Evolutionary conservation across 768 basidiomycete genomes (phyloP), one percentile per base, ranked within the genome.

Genomic region (Asterophora parasitica): DNA sequence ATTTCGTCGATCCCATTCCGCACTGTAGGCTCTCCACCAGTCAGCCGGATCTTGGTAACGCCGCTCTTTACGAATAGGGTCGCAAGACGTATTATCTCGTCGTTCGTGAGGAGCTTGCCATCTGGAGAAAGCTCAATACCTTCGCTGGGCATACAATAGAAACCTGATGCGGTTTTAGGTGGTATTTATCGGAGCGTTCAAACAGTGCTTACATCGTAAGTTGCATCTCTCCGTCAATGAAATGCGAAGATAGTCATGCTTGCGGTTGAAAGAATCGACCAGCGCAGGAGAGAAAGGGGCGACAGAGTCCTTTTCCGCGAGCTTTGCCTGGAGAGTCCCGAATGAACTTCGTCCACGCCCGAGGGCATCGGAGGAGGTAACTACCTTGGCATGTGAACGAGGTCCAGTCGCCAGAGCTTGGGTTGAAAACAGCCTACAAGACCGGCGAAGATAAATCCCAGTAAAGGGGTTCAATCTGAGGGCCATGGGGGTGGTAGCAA

Each of bases 91-190:
- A 87, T 61, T 23, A 93, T 67, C 61, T 94, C 90, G 42, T 82
- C 76, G 52, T 91, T 82, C 0, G 85, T 81, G 32, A 94, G 74
- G 48, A 91, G 74, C 49, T 86, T 75, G 8, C 72, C 71, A 28
- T 70, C 68, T 2, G 89, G 91, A 10, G 87, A 83, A 20, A 92
- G 73, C 44, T 85, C 77, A 4, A 92, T 69, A 27, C 90, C 89
- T 59, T 86, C 81, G 44, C 74, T 78, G 2, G 90, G 91, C 91
- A 93, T 94, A 59, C 90, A 93, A 61, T 94, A 94, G 58, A 91
- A 91, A 56, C 90, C 88, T 93, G 52, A 7, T n/a, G 17, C 26
- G 26, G 8, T 15, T 39, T 56, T 40, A 55, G 55, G 52, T 28
- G 27, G 11, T 7, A n/a, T 33, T 17, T 35, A 10, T 23, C 38